These are phyloP conservation scores for Peribolospora kevripleyi DNA, from an alignment of 768 basidiomycete genomes.

Conservation along the genomic window DNA sequence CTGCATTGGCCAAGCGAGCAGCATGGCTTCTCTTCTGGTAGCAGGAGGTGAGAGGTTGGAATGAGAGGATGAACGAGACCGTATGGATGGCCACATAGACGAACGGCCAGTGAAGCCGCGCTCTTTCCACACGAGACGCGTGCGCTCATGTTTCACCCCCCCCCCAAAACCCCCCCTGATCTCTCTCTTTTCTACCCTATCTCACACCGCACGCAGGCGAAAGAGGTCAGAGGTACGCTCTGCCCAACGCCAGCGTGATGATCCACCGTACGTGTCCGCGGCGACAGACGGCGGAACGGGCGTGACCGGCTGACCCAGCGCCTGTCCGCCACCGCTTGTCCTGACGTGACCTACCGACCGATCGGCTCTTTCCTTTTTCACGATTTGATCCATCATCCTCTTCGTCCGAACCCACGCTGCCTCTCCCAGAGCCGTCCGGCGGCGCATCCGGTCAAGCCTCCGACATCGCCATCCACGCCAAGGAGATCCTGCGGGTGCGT, in stretches of 20 bases:
- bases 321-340: background rate
- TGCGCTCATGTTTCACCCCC: background rate
- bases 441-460: conserved; percentile 86
- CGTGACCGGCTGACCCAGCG: background rate
- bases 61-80: too few species aligned
- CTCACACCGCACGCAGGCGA: conserved; percentile 28
- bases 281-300: too few species aligned
- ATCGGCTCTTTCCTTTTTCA: background rate
- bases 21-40: conserved; percentile 82
- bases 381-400: too few species aligned
- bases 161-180: background rate
- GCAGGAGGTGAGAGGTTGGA: conserved; percentile 34
- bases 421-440: conserved; percentile 31
- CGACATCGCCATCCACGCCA: conserved; percentile 93
- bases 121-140: conserved; percentile 4
- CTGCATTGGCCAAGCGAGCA: conserved; percentile 81
- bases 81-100: too few species aligned
- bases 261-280: conserved; percentile 52
- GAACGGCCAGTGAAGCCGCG: too few species aligned
- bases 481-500: conserved; percentile 76
- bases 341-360: background rate
- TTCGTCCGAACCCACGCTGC: too few species aligned
- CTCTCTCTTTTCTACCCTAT: conserved; percentile 5
- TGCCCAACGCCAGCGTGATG: conserved; percentile 91
- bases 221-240: conserved; percentile 67